These are phyloP conservation scores for Pseudomonodictys pantanalensis DNA, from an alignment of 495 filamentous ascomycete genomes.

Conservation along the genomic window DNA sequence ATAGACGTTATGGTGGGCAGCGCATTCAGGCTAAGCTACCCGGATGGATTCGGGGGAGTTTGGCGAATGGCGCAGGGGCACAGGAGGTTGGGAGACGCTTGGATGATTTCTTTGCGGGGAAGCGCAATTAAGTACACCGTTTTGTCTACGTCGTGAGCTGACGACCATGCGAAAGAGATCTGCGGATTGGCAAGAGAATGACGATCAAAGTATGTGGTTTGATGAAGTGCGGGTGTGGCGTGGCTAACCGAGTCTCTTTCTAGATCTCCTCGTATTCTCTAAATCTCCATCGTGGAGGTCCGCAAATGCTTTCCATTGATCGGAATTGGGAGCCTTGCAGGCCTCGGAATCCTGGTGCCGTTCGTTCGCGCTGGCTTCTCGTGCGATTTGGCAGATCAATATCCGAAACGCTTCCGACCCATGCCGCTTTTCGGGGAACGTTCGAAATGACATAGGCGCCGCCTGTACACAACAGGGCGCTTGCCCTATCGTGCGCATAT, in stretches of 20 bases:
- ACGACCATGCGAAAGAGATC: no score
- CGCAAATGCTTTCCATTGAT: neutral
- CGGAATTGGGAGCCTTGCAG: neutral
- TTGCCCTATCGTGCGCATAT: no score
- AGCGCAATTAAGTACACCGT: constrained; percentile 7
- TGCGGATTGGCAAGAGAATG: no score
- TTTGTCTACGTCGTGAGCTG: no score
- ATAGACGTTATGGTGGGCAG: constrained; percentile 67
- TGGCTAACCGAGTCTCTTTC: neutral
- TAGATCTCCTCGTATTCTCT: neutral
- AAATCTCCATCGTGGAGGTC: neutral
- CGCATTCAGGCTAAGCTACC: constrained; percentile 78
- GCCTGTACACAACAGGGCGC: no score
- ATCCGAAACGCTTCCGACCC: no score
- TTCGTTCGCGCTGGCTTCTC: no score
- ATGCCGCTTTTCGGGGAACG: no score
- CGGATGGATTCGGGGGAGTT: constrained; percentile 73
- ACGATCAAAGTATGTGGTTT: no score
- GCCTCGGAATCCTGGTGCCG: no score
- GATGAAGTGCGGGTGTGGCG: neutral
- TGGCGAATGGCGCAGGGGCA: constrained; percentile 50
- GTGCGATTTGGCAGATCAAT: no score
- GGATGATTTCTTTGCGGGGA: constrained; percentile 48
- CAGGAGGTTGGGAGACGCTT: constrained; percentile 55
- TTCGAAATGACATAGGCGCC: no score